Conservation (phyloP, 768 basidiomycete species). For the Nidularia sp. region DNA sequence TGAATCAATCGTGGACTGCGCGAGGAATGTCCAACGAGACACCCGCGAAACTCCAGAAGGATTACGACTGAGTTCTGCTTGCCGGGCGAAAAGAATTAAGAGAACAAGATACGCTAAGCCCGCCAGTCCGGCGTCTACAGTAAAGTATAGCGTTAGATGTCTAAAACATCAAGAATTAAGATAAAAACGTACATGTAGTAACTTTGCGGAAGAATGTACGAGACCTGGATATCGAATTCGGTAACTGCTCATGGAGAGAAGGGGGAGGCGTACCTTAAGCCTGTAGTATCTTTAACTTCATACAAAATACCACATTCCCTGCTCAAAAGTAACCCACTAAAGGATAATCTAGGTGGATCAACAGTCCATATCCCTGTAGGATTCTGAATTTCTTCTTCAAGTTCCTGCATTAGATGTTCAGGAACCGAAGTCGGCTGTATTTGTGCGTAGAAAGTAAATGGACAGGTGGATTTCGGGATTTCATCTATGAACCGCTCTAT, state of each 20-base stretch:
- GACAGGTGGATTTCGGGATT: constrained; percentile 47
- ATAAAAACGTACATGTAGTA: constrained; percentile 46
- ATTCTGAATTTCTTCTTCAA: constrained; percentile 70
- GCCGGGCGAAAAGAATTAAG: constrained; percentile 65
- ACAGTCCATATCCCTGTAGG: constrained; percentile 71
- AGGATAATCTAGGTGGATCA: constrained; percentile 46
- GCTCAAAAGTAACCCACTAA: constrained; percentile 71
- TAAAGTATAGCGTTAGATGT: constrained; percentile 4
- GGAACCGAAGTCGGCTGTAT: constrained; percentile 53
- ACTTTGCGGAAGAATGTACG: constrained; percentile 72
- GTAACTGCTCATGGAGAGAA: not conserved
- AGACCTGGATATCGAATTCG: constrained; percentile 28
- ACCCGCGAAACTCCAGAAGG: constrained; percentile 76
- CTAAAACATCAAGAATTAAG: not conserved
- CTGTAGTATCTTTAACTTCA: constrained; percentile 60
- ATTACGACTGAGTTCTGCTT: constrained; percentile 71
- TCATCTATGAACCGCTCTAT: constrained; percentile 32
- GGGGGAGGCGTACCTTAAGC: constrained; percentile 50
- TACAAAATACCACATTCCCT: constrained; percentile 77
- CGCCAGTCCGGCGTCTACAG: constrained; percentile 69
- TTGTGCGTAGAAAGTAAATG: constrained; percentile 65
- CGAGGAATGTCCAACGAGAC: constrained; percentile 79
- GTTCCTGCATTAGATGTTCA: constrained; percentile 53
- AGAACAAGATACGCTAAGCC: constrained; percentile 63
- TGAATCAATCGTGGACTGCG: constrained; percentile 76